These are phyloP conservation scores for Candida oleophila DNA, from an alignment of 805 yeast genomes.

Conservation along the genomic window DNA sequence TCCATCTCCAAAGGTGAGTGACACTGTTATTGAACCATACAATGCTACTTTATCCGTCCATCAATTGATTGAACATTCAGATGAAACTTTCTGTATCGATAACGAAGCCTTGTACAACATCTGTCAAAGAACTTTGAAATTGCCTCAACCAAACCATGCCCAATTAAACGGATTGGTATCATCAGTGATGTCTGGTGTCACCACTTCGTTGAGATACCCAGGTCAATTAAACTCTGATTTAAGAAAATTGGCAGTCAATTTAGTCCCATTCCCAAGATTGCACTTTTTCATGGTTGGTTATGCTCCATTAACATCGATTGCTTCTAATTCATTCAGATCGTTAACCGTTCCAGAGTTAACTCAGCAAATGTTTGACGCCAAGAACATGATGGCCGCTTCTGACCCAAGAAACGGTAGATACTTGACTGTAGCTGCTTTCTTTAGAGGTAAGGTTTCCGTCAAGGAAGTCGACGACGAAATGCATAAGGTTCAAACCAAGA, in stretches of 20 bases:
- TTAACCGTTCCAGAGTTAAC: slow-evolving; percentile 88
- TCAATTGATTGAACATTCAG: slow-evolving; percentile 86
- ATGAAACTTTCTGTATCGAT: slow-evolving; percentile 93
- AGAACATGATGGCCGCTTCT: slow-evolving; percentile 94
- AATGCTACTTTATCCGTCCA: slow-evolving; percentile 89
- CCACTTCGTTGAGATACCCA: slow-evolving; percentile 91
- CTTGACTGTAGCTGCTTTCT: slow-evolving; percentile 89
- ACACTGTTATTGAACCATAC: slow-evolving; percentile 94
- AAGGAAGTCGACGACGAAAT: slow-evolving; percentile 95
- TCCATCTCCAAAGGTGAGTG: slow-evolving; percentile 88
- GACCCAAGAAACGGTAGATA: slow-evolving; percentile 90
- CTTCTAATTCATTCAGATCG: slow-evolving; percentile 79
- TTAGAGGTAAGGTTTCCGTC: slow-evolving; percentile 89
- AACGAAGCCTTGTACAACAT: slow-evolving; percentile 91
- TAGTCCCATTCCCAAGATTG: slow-evolving; percentile 93
- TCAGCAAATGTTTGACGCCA: slow-evolving; percentile 89
- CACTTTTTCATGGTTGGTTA: slow-evolving; percentile 95
- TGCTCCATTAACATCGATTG: slow-evolving; percentile 84
- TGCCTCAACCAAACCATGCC: slow-evolving; percentile 72
- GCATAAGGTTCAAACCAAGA: slow-evolving; percentile 78
- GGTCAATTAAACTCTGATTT: slow-evolving; percentile 93
- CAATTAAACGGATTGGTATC: slow-evolving; percentile 84
- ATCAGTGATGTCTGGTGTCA: slow-evolving; percentile 92
- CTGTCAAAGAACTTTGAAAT: slow-evolving; percentile 81
- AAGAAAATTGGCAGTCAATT: slow-evolving; percentile 89